phyloP scores from a whole-genome alignment of 208 protist genomes.

The Trypanosomatidae sp. region DNA sequence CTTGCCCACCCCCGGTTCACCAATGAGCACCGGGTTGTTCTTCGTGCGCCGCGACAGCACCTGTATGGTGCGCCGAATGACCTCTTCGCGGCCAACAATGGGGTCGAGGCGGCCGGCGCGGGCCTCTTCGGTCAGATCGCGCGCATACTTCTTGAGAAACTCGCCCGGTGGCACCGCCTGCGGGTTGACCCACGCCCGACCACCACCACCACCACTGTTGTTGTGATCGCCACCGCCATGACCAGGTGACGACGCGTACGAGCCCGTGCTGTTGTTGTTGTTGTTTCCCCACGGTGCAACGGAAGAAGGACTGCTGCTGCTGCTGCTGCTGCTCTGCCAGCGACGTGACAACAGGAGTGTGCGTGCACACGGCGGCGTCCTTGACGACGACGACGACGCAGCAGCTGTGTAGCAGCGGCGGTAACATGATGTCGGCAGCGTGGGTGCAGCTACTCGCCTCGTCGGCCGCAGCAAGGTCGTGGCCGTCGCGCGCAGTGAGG shows the following conservation, averaged over 20 bases:
- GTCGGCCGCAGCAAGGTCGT: no score
- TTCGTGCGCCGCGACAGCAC: slow-evolving; percentile 96
- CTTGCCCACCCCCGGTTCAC: slow-evolving; percentile 91
- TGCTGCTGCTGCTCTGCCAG: background rate
- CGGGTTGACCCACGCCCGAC: slow-evolving; percentile 76
- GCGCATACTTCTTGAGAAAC: slow-evolving; percentile 94
- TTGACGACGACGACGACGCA: no score
- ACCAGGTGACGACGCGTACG: background rate
- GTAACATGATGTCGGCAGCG: no score
- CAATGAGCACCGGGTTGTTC: slow-evolving; percentile 99
- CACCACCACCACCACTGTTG: slow-evolving; percentile 5
- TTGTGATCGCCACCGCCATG: slow-evolving; percentile 9
- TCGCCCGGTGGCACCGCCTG: slow-evolving; percentile 77
- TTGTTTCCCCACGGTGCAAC: no score
- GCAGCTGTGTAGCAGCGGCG: no score
- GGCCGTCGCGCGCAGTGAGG: no score
- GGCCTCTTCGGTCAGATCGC: slow-evolving; percentile 92
- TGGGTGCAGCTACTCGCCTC: no score
- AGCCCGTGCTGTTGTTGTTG: background rate
- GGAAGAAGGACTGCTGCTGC: background rate
- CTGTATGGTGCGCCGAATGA: slow-evolving; percentile 96
- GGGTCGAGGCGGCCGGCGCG: slow-evolving; percentile 92
- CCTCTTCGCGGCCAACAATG: slow-evolving; percentile 98
- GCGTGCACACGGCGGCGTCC: no score
- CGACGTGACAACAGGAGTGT: background rate